Evolutionary conservation across 2,329 filamentous ascomycete genomes (phyloP).

Genomic region (Xylariaceae sp.): DNA sequence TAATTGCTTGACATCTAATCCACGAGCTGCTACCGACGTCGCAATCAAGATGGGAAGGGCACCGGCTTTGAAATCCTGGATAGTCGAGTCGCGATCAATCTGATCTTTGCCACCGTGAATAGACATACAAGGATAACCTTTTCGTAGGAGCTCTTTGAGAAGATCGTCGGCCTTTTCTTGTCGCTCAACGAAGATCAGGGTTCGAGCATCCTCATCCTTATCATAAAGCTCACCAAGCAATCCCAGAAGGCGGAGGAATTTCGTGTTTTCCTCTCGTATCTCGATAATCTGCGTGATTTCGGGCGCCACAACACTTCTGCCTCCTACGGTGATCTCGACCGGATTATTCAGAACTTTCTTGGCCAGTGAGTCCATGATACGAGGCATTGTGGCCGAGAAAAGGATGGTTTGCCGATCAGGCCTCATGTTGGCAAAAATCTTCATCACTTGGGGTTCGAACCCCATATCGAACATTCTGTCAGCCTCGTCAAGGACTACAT

Average conservation of each 20-base stretch:
- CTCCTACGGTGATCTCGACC: conserved; percentile 88
- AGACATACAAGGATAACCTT: conserved; percentile 86
- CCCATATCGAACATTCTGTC: conserved; percentile 99
- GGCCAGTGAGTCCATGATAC: conserved; percentile 84
- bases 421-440: conserved; percentile 86
- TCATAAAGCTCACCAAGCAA: conserved; percentile 83
- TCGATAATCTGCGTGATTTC: conserved; percentile 94
- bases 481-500: conserved; percentile 93
- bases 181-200: conserved; percentile 85
- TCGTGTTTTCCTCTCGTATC: conserved; percentile 72
- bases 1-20: conserved; percentile 90
- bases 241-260: conserved; percentile 79
- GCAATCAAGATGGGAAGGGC: conserved; percentile 86
- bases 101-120: conserved; percentile 94
- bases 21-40: conserved; percentile 90
- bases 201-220: conserved; percentile 81
- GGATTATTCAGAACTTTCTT: conserved; percentile 82
- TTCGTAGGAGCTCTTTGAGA: conserved; percentile 71
- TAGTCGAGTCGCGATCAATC: conserved; percentile 85
- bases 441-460: conserved; percentile 97
- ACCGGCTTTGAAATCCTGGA: conserved; percentile 89
- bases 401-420: conserved; percentile 90
- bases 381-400: conserved; percentile 94
- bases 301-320: conserved; percentile 77
- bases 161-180: conserved; percentile 84